Conservation (phyloP, 75 land plant species). For the Picea glauca region DNA sequence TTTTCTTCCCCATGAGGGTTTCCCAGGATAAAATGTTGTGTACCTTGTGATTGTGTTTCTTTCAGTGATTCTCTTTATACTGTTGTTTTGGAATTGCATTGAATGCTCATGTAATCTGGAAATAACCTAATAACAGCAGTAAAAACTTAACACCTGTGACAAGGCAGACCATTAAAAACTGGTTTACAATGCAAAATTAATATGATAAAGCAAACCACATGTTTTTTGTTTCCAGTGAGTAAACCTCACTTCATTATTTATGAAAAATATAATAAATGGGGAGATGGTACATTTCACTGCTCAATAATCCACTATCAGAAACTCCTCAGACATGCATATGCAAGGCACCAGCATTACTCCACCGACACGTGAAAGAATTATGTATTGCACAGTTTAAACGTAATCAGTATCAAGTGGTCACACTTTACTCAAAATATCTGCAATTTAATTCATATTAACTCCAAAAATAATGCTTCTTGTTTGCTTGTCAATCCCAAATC, state of each 20-base stretch:
- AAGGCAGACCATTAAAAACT: background rate
- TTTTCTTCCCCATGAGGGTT: too few species aligned
- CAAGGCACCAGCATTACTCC: background rate
- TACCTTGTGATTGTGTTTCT: too few species aligned
- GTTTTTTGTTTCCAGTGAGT: background rate
- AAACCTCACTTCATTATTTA: constrained; percentile 12
- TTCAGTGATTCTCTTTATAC: too few species aligned
- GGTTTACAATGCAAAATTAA: background rate
- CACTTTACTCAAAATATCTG: background rate
- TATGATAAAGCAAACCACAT: background rate
- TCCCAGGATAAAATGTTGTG: too few species aligned
- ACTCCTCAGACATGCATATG: background rate
- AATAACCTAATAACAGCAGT: too few species aligned
- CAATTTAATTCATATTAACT: constrained; percentile 33
- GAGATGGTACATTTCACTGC: background rate
- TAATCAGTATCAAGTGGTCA: background rate
- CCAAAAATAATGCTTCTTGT: constrained; percentile 87
- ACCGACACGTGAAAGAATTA: constrained; percentile 9
- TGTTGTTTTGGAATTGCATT: too few species aligned
- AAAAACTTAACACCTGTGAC: background rate
- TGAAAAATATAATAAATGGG: constrained; percentile 8
- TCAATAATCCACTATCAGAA: background rate
- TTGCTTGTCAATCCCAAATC: constrained; percentile 78
- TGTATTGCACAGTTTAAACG: background rate
- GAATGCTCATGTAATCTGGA: too few species aligned